phyloP scores from a whole-genome alignment of 2,329 filamentous ascomycete species.

The Keithomyces neogunnii region DNA sequence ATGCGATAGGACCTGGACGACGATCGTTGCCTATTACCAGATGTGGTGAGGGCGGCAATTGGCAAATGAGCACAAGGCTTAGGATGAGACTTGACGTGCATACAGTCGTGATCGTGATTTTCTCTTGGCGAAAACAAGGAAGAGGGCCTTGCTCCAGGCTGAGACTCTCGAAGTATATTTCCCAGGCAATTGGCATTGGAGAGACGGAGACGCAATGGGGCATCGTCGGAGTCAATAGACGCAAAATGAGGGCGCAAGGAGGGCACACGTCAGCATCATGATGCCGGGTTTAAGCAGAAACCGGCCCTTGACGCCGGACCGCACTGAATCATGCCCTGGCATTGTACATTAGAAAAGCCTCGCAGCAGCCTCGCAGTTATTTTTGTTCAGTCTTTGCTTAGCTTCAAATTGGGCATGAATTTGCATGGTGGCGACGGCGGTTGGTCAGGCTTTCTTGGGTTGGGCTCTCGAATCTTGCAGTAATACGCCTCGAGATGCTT shows the following conservation, averaged over 20 bases:
- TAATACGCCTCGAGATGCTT: background rate
- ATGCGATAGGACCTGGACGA: background rate
- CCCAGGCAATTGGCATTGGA: background rate
- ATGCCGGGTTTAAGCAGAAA: background rate
- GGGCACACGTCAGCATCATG: constrained; percentile 1
- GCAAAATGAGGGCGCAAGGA: background rate
- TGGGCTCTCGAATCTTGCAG: background rate
- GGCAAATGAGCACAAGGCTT: constrained; percentile 3
- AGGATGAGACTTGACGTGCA: background rate
- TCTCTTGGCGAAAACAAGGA: background rate
- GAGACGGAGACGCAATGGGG: background rate
- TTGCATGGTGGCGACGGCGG: background rate
- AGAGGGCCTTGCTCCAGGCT: background rate
- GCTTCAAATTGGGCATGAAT: constrained; percentile 4
- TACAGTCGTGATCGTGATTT: background rate
- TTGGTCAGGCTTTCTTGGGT: background rate
- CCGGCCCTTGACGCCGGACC: background rate
- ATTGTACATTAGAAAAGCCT: background rate
- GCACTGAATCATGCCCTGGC: background rate
- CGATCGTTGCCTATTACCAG: background rate
- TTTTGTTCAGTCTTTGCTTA: background rate
- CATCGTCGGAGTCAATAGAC: background rate
- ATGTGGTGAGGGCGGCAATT: background rate
- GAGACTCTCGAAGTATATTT: background rate
- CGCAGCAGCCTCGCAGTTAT: background rate